Evolutionary conservation across 2,329 filamentous ascomycete species (phyloP).

Genomic region (Pestalotiopsis fici): DNA sequence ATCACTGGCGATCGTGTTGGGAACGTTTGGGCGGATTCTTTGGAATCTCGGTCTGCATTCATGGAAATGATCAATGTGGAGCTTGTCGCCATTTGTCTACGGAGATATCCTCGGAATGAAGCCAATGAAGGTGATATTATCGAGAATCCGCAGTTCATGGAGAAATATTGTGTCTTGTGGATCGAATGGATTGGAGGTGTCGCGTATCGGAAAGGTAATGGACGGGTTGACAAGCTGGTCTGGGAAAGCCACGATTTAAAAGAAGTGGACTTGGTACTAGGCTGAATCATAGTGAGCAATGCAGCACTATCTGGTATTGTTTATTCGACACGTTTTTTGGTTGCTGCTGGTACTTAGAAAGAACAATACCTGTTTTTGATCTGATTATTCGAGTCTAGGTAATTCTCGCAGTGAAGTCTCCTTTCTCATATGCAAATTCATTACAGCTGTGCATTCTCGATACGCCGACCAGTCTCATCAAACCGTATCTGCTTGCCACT

Average conservation of each 20-base stretch:
- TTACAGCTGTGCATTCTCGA: slow-evolving; percentile 33
- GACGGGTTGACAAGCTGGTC: background rate
- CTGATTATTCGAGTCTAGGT: too few species aligned
- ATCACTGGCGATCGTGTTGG: too few species aligned
- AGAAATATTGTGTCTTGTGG: slow-evolving; percentile 5
- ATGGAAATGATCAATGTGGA: background rate
- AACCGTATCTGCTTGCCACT: slow-evolving; percentile 59
- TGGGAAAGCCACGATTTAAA: background rate
- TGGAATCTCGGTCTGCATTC: background rate
- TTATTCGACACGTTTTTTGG: too few species aligned
- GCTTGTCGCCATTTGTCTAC: background rate
- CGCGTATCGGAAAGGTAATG: slow-evolving; percentile 5
- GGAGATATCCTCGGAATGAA: background rate
- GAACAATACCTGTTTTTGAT: too few species aligned
- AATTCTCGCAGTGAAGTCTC: too few species aligned
- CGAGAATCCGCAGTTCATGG: background rate
- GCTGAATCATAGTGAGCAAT: background rate
- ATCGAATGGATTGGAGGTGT: background rate
- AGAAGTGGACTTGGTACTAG: background rate
- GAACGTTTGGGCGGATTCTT: too few species aligned
- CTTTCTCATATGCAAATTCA: too few species aligned
- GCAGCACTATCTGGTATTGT: too few species aligned
- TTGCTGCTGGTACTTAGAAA: too few species aligned
- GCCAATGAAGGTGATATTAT: background rate
- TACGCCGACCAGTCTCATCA: slow-evolving; percentile 48